Conservation (phyloP, 352 stramenopile species). For the Chrysophaeum taylorii region DNA sequence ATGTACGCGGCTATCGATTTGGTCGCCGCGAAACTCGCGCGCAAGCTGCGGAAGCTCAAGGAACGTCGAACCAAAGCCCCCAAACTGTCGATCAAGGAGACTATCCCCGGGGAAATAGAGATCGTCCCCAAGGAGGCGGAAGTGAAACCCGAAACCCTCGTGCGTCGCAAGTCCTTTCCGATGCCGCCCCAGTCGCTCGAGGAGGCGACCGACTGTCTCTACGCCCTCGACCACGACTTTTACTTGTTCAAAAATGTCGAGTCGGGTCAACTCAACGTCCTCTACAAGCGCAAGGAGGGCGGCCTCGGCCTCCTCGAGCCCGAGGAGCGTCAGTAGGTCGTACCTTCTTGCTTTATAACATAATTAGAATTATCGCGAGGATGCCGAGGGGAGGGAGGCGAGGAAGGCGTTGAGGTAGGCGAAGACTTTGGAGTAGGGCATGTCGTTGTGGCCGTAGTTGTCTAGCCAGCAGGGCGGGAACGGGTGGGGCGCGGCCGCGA, state of each 20-base stretch:
- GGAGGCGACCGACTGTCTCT: background rate
- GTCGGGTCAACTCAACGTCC: conserved; percentile 2
- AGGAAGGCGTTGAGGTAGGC: background rate
- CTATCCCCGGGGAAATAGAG: background rate
- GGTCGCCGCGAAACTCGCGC: background rate
- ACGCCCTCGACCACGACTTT: conserved; percentile 10
- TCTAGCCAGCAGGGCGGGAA: background rate
- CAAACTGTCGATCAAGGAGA: background rate
- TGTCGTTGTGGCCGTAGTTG: conserved; percentile 4
- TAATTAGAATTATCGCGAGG: too few relatives aligned
- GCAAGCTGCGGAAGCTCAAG: conserved; percentile 10
- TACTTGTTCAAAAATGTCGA: conserved; percentile 1
- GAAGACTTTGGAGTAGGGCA: conserved; percentile 8
- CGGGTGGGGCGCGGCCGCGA: background rate
- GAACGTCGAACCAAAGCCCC: background rate
- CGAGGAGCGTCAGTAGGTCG: too few relatives aligned
- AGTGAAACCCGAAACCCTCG: background rate
- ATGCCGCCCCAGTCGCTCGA: too few relatives aligned
- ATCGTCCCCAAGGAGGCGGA: background rate
- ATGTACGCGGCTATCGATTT: background rate
- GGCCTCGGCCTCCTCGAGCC: conserved; percentile 13
- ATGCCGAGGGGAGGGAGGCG: background rate
- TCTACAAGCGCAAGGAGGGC: conserved; percentile 9
- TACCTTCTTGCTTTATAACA: too few relatives aligned
- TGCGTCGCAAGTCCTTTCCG: too few relatives aligned